Conservation (phyloP, 257 asterid genomes). For the Nicotiana paniculata region DNA sequence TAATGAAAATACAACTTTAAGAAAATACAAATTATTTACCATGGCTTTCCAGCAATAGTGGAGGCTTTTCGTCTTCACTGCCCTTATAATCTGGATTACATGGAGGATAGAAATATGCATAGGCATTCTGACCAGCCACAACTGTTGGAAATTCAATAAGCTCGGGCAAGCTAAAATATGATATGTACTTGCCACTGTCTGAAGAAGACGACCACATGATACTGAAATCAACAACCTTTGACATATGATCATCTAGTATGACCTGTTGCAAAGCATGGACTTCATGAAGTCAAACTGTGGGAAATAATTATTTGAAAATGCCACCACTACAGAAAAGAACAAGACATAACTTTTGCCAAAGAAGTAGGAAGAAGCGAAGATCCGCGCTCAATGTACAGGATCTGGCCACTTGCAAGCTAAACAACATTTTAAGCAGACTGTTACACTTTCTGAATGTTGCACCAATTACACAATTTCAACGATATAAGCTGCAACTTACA, state of each 20-base stretch:
- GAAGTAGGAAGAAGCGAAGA: conserved; percentile 72
- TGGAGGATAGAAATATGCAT: conserved; percentile 91
- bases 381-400: conserved; percentile 83
- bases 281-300: neutral
- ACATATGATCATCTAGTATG: conserved; percentile 52
- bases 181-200: conserved; percentile 26
- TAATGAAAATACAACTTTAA: neutral
- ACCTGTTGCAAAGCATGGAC: conserved; percentile 36
- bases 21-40: conserved; percentile 32
- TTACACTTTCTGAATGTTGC: neutral
- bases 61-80: conserved; percentile 71
- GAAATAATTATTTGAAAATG: neutral
- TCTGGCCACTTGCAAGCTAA: conserved; percentile 53
- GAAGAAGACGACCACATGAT: conserved; percentile 73
- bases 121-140: conserved; percentile 81
- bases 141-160: conserved; percentile 81
- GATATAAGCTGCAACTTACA: conserved; percentile 28
- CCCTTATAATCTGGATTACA: conserved; percentile 72
- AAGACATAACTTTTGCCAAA: conserved; percentile 62
- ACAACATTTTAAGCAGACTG: neutral
- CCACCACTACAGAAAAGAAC: neutral
- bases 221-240: conserved; percentile 53
- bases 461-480: neutral
- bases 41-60: conserved; percentile 80
- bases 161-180: conserved; percentile 73